phyloP scores from a whole-genome alignment of 352 stramenopile genomes.

The Phytopythium ostracodes region DNA sequence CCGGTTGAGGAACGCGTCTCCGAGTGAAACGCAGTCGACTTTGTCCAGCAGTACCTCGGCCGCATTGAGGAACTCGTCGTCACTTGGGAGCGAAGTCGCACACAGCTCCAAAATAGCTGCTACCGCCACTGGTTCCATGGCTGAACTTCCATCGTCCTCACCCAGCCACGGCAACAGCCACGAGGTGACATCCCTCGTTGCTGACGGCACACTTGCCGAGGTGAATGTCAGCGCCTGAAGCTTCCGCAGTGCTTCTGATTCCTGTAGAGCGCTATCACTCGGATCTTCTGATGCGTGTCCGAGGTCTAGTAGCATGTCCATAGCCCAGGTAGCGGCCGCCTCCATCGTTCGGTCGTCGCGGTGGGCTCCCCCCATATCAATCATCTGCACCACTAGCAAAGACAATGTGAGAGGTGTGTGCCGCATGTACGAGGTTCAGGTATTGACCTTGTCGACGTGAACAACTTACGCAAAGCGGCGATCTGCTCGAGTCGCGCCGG shows the following conservation, averaged over 20 bases:
- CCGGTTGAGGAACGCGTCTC: conserved; percentile 20
- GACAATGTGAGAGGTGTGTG: neutral
- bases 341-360: conserved; percentile 2
- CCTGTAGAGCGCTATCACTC: neutral
- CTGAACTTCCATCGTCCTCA: neutral
- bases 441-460: too few species aligned
- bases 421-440: too few species aligned
- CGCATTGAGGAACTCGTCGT: conserved; percentile 28
- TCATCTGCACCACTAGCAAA: conserved; percentile 38
- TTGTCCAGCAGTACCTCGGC: conserved; percentile 17
- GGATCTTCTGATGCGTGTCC: neutral
- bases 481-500: conserved; percentile 24
- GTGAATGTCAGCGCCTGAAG: conserved; percentile 36
- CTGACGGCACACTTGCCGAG: conserved; percentile 14
- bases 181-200: conserved; percentile 25
- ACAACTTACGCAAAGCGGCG: conserved; percentile 21
- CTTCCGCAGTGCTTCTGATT: conserved; percentile 21
- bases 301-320: conserved; percentile 33
- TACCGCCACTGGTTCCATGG: conserved; percentile 12
- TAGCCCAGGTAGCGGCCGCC: conserved; percentile 23
- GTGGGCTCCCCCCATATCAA: conserved; percentile 20
- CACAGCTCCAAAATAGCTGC: conserved; percentile 27
- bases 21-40: conserved; percentile 13
- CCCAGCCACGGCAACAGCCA: conserved; percentile 21
- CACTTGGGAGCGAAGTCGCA: conserved; percentile 14